A percentile compares a stretch with the other conserved stretches of the same genome.
Evolutionary conservation across 257 asterid species (phyloP).

Genomic region (Solanum lycopersicoides): DNA sequence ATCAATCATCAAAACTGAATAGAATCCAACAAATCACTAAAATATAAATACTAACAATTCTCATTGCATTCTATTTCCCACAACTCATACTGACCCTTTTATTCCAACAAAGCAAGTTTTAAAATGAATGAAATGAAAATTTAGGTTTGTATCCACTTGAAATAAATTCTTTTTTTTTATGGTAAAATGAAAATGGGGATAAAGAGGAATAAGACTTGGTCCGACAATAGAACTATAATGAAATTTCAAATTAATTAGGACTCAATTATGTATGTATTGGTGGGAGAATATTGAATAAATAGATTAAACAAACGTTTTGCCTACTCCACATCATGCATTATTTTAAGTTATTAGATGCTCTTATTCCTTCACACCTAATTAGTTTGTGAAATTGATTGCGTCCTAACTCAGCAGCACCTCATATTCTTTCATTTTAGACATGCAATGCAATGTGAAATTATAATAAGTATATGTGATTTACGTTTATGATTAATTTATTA

Average conservation of each 20-base stretch:
- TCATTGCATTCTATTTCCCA: not conserved
- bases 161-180: too few relatives aligned
- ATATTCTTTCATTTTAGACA: not conserved
- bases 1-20: not conserved
- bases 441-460: not conserved
- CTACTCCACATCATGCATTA: not conserved
- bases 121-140: not conserved
- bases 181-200: not conserved
- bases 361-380: not conserved
- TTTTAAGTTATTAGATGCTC: not conserved
- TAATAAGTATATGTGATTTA: not conserved
- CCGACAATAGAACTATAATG: not conserved
- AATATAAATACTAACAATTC: not conserved
- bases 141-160: not conserved
- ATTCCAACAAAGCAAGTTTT: not conserved
- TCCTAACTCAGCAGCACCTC: not conserved
- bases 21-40: too few relatives aligned
- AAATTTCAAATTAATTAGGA: not conserved
- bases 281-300: not conserved
- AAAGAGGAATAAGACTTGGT: not conserved
- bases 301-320: not conserved
- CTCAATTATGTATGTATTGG: not conserved
- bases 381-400: not conserved
- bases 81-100: not conserved
- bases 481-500: too few relatives aligned